phyloP scores from a whole-genome alignment of 495 filamentous ascomycete genomes.

The Aspergillus ellipticus region DNA sequence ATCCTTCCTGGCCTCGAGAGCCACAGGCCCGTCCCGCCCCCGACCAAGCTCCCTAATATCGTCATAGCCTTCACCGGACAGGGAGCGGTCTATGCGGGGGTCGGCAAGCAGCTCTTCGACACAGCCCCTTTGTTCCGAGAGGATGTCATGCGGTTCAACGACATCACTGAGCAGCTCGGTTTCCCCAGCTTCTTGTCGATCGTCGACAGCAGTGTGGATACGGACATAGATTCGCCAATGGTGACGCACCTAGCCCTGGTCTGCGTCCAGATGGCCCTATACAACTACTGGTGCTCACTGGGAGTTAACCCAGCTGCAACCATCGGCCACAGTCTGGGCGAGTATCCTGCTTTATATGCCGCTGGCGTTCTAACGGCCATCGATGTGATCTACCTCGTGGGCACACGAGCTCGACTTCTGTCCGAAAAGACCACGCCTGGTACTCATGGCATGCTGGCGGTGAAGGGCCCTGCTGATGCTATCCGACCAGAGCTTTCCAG shows the following conservation, averaged over 20 bases:
- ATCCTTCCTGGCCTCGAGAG: slow-evolving; percentile 18
- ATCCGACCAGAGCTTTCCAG: slow-evolving; percentile 29
- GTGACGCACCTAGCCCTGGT: slow-evolving; percentile 74
- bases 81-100: slow-evolving; percentile 47
- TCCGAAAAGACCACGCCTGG: slow-evolving; percentile 65
- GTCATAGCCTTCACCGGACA: slow-evolving; percentile 52
- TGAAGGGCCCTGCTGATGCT: slow-evolving; percentile 33
- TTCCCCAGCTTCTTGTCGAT: slow-evolving; percentile 63
- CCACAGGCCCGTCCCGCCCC: neutral
- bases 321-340: slow-evolving; percentile 81
- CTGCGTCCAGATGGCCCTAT: slow-evolving; percentile 79
- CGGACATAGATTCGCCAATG: slow-evolving; percentile 64
- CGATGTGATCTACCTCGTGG: slow-evolving; percentile 79
- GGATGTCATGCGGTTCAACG: slow-evolving; percentile 64
- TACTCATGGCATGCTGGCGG: slow-evolving; percentile 61
- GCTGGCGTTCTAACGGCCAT: slow-evolving; percentile 74
- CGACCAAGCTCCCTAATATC: slow-evolving; percentile 4
- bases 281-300: slow-evolving; percentile 75
- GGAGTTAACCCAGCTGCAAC: slow-evolving; percentile 72
- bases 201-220: slow-evolving; percentile 42
- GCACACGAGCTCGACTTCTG: slow-evolving; percentile 72
- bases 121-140: slow-evolving; percentile 61
- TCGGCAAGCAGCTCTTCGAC: slow-evolving; percentile 67
- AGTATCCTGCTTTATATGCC: slow-evolving; percentile 82
- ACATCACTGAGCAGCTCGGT: slow-evolving; percentile 61